Conservation (phyloP, 1,284 basidiomycete species). For the Sphaerobolus stellatus region DNA sequence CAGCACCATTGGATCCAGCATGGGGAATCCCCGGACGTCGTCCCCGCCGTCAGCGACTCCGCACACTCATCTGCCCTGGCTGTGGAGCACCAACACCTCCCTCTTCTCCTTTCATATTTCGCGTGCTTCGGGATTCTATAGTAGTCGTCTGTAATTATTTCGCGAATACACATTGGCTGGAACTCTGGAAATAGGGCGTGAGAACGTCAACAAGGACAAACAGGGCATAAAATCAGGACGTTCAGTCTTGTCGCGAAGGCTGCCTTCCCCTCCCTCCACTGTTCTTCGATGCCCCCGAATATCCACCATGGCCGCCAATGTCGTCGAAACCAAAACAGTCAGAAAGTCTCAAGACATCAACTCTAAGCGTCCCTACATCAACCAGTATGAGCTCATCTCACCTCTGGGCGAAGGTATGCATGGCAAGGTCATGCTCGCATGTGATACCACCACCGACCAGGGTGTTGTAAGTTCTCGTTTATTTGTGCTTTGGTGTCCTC, state of each 20-base stretch:
- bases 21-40: too few relatives aligned
- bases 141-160: too few relatives aligned
- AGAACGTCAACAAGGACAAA: constrained; percentile 9
- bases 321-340: constrained; percentile 61
- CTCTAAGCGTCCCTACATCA: constrained; percentile 55
- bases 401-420: constrained; percentile 81
- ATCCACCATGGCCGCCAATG: constrained; percentile 44
- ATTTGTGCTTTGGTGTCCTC: constrained; percentile 10
- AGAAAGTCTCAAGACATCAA: constrained; percentile 31
- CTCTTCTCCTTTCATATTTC: too few relatives aligned
- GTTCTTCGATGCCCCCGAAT: constrained; percentile 31
- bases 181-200: not conserved
- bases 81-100: too few relatives aligned
- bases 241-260: not conserved
- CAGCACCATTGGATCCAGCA: too few relatives aligned
- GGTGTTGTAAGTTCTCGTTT: constrained; percentile 38
- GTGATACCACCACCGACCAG: constrained; percentile 48
- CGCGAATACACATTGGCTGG: too few relatives aligned
- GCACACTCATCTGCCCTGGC: too few relatives aligned
- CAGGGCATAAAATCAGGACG: constrained; percentile 1
- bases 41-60: too few relatives aligned
- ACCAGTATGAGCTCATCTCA: constrained; percentile 73
- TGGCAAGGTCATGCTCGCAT: constrained; percentile 75
- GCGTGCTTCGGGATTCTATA: too few relatives aligned
- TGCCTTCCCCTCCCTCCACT: constrained; percentile 11